Conservation (phyloP, 768 basidiomycete genomes). For the Albatrellus ellisii region DNA sequence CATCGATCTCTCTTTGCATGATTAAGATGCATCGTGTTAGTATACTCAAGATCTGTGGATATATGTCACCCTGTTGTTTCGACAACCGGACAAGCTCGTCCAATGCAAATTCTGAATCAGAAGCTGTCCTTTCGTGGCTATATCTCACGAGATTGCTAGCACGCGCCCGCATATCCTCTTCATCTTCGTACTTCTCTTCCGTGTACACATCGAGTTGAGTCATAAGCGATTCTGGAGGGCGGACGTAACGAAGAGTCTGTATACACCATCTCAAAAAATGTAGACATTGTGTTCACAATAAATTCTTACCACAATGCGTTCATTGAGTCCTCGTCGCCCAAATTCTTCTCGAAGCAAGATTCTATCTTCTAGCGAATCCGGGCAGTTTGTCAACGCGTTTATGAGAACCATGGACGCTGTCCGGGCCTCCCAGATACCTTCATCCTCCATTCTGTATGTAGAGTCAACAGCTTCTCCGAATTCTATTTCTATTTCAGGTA, state of each 20-base stretch:
- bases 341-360: slow-evolving; percentile 76
- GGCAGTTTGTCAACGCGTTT: slow-evolving; percentile 68
- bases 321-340: slow-evolving; percentile 67
- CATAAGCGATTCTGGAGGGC: slow-evolving; percentile 67
- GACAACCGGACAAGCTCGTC: slow-evolving; percentile 50
- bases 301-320: slow-evolving; percentile 63
- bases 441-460: slow-evolving; percentile 28
- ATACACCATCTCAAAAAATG: too few relatives aligned
- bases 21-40: neutral
- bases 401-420: slow-evolving; percentile 64
- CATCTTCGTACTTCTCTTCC: slow-evolving; percentile 86
- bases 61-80: slow-evolving; percentile 38
- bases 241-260: slow-evolving; percentile 62
- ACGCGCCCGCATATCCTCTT: slow-evolving; percentile 69
- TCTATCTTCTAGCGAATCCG: slow-evolving; percentile 67
- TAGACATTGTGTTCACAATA: neutral
- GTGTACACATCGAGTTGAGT: slow-evolving; percentile 71
- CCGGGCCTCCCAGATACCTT: slow-evolving; percentile 73
- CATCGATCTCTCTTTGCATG: slow-evolving; percentile 27
- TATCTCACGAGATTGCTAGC: slow-evolving; percentile 26
- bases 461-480: slow-evolving; percentile 16
- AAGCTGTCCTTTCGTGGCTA: slow-evolving; percentile 17
- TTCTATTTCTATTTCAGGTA: slow-evolving; percentile 32
- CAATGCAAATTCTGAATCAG: slow-evolving; percentile 41
- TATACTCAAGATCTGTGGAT: neutral